Conservation (phyloP, 2,329 filamentous ascomycete species). For the Colletotrichum falcatum region DNA sequence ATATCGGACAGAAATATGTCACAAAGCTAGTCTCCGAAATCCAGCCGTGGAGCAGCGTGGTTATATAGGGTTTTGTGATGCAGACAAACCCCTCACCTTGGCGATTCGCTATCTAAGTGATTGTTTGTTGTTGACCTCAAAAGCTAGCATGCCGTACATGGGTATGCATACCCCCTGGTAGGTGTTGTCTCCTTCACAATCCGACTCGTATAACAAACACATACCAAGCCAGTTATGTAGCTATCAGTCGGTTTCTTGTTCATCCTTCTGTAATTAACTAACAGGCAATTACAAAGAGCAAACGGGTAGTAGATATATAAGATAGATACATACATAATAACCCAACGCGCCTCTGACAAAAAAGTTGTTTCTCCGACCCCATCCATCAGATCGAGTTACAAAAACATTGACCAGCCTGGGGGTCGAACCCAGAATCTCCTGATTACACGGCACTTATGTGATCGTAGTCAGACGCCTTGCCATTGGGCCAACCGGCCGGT, state of each 20-base stretch:
- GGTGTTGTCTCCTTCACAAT: not conserved
- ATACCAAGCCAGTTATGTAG: too few relatives aligned
- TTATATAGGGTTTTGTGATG: not conserved
- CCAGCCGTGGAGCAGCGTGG: not conserved
- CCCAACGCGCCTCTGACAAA: too few relatives aligned
- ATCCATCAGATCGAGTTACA: too few relatives aligned
- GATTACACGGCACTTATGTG: slow-evolving; percentile 16
- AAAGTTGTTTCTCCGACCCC: too few relatives aligned
- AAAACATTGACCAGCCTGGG: slow-evolving; percentile 37
- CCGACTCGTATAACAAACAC: too few relatives aligned
- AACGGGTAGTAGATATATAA: rapidly evolving
- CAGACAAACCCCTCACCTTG: not conserved
- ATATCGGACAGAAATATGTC: not conserved
- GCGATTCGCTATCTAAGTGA: too few relatives aligned
- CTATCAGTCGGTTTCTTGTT: too few relatives aligned
- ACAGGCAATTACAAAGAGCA: too few relatives aligned
- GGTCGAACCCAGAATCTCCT: slow-evolving; percentile 42
- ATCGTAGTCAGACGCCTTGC: slow-evolving; percentile 60
- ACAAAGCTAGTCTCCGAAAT: not conserved
- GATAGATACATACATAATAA: too few relatives aligned
- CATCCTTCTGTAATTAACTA: too few relatives aligned
- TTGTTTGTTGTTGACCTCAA: not conserved
- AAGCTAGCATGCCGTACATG: too few relatives aligned
- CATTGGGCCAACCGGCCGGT: slow-evolving; percentile 51
- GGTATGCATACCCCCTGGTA: not conserved